Conservation (phyloP, 2,329 filamentous ascomycete species). For the Rutstroemia sp. region DNA sequence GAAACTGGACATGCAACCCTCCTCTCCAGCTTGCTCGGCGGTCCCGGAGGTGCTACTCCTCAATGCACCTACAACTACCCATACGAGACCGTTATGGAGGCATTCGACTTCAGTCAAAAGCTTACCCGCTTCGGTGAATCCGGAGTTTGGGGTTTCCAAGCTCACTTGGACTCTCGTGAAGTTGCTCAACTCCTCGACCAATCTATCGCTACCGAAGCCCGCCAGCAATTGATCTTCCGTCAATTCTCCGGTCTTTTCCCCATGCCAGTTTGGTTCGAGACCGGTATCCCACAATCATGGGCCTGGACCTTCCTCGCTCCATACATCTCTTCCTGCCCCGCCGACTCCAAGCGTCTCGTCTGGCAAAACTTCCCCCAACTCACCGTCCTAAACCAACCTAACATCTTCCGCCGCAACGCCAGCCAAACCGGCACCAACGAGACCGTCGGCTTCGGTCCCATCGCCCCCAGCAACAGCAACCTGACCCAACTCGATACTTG, state of each 20-base stretch:
- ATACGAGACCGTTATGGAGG: constrained; percentile 66
- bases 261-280: constrained; percentile 77
- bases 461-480: constrained; percentile 27
- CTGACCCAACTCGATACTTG: constrained; percentile 43
- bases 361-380: constrained; percentile 82
- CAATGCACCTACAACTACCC: constrained; percentile 79
- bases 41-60: constrained; percentile 49
- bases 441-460: constrained; percentile 48
- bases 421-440: constrained; percentile 55
- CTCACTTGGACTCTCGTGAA: constrained; percentile 69
- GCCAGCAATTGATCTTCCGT: constrained; percentile 79
- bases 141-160: constrained; percentile 73
- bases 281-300: constrained; percentile 77
- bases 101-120: constrained; percentile 78
- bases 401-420: constrained; percentile 59
- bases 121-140: constrained; percentile 76
- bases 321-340: constrained; percentile 71
- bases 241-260: constrained; percentile 75
- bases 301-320: constrained; percentile 75
- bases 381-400: constrained; percentile 68
- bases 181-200: constrained; percentile 67
- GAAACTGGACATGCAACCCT: constrained; percentile 73
- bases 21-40: constrained; percentile 69
- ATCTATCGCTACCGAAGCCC: constrained; percentile 70
- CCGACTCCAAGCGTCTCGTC: constrained; percentile 62